phyloP scores from a whole-genome alignment of 2,329 filamentous ascomycete species.

The Fusarium mangiferae region DNA sequence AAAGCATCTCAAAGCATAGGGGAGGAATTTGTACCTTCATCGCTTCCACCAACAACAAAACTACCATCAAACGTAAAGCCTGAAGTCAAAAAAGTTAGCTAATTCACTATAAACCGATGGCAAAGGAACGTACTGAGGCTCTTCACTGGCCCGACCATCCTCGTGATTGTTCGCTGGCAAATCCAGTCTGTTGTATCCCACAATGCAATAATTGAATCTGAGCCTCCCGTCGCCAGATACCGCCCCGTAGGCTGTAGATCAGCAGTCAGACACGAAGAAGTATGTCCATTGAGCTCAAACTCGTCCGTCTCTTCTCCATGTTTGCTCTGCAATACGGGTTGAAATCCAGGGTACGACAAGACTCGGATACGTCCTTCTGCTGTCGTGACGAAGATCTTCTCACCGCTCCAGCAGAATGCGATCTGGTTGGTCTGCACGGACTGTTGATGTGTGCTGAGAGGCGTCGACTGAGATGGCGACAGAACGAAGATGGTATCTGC shows the following conservation, averaged over 20 bases:
- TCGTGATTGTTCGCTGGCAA: constrained; percentile 75
- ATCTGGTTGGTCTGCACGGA: constrained; percentile 76
- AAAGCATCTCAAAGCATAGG: background rate
- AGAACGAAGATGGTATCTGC: constrained; percentile 71
- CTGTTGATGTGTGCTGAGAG: constrained; percentile 69
- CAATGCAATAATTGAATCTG: constrained; percentile 78
- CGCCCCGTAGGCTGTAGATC: constrained; percentile 77
- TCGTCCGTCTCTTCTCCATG: constrained; percentile 59
- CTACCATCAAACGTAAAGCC: constrained; percentile 83
- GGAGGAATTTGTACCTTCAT: constrained; percentile 65
- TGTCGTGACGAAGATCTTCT: constrained; percentile 76
- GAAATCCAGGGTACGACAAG: constrained; percentile 72
- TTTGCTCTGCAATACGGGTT: constrained; percentile 63
- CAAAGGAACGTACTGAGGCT: constrained; percentile 68
- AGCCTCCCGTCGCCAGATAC: constrained; percentile 78
- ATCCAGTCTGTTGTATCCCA: constrained; percentile 85
- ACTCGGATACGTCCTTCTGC: constrained; percentile 77
- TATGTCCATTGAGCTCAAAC: constrained; percentile 77
- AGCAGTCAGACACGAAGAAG: constrained; percentile 74
- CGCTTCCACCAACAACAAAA: constrained; percentile 78
- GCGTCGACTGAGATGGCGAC: constrained; percentile 66
- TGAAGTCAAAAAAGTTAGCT: constrained; percentile 43
- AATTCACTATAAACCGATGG: background rate
- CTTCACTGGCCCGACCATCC: constrained; percentile 75
- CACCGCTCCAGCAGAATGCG: constrained; percentile 77